Conservation (phyloP, 2,329 filamentous ascomycete species). For the Microcyclosporella mali region DNA sequence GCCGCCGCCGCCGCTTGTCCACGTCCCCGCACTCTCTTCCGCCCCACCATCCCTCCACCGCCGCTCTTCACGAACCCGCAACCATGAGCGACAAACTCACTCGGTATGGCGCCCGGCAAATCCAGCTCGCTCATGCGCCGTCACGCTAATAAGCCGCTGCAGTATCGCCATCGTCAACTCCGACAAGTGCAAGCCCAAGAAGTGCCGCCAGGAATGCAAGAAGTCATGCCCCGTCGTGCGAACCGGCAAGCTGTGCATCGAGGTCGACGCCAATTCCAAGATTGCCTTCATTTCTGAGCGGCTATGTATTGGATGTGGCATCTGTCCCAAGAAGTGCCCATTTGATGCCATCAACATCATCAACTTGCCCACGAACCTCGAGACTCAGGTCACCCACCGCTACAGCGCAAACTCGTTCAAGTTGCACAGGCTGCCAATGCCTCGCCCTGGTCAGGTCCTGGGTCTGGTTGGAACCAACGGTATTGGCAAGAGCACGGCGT, state of each 20-base stretch:
- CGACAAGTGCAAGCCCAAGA: constrained; percentile 72
- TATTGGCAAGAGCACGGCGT: constrained; percentile 99
- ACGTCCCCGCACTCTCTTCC: too few relatives aligned
- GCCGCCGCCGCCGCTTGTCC: not conserved
- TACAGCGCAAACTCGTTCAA: constrained; percentile 99
- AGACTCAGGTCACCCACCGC: constrained; percentile 94
- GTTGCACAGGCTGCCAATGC: constrained; percentile 92
- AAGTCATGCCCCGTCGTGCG: constrained; percentile 97
- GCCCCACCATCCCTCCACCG: not conserved
- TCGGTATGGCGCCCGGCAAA: constrained; percentile 55
- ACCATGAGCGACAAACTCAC: constrained; percentile 83
- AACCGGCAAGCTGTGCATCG: constrained; percentile 95
- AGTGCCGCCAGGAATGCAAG: constrained; percentile 94
- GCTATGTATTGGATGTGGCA: constrained; percentile 96
- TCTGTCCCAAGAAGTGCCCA: constrained; percentile 98
- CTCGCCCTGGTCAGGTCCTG: constrained; percentile 87
- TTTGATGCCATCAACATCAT: constrained; percentile 99
- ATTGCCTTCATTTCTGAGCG: constrained; percentile 97
- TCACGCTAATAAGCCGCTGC: constrained; percentile 15
- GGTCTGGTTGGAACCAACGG: constrained; percentile 98
- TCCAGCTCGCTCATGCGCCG: too few relatives aligned
- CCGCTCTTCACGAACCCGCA: constrained; percentile 19
- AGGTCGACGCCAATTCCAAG: constrained; percentile 80
- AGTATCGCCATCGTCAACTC: constrained; percentile 98
- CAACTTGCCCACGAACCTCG: constrained; percentile 98